Conservation (phyloP, 73 alveolate species). For the Vitrella brassicaformis region DNA sequence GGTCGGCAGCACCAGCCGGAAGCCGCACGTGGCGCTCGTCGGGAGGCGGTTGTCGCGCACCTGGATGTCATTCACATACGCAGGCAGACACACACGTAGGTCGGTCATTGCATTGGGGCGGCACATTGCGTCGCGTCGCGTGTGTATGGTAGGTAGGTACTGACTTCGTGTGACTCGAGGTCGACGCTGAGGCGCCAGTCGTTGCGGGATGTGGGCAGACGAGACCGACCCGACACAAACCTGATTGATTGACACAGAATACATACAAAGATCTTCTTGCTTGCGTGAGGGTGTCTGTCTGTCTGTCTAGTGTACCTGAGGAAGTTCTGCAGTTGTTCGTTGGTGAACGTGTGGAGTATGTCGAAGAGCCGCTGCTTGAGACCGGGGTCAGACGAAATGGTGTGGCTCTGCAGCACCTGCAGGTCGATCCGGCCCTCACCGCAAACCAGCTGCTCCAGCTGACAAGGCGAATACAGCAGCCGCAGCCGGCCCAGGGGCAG, state of each 20-base stretch:
- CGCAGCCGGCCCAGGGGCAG: not conserved
- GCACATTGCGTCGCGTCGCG: no score
- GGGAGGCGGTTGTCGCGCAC: not conserved
- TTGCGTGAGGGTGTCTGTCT: not conserved
- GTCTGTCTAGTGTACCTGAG: not conserved
- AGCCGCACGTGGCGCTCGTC: not conserved
- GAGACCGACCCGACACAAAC: not conserved
- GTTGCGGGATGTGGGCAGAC: not conserved
- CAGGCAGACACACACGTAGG: no score
- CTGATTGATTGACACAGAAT: not conserved
- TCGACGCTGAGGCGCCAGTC: not conserved
- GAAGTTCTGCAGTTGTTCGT: not conserved
- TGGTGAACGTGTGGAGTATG: not conserved
- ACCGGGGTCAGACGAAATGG: not conserved
- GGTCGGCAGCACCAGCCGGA: not conserved
- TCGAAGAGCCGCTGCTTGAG: not conserved
- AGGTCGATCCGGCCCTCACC: not conserved
- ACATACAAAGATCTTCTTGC: not conserved
- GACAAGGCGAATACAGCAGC: not conserved
- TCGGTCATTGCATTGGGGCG: no score
- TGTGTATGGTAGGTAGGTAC: no score
- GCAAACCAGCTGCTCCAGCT: not conserved
- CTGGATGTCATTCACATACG: no score
- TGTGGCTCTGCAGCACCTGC: not conserved
- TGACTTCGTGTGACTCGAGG: not conserved